These are phyloP conservation scores for Heliamphora ciliata DNA, from an alignment of 179 eudicot species.

Conservation along the genomic window DNA sequence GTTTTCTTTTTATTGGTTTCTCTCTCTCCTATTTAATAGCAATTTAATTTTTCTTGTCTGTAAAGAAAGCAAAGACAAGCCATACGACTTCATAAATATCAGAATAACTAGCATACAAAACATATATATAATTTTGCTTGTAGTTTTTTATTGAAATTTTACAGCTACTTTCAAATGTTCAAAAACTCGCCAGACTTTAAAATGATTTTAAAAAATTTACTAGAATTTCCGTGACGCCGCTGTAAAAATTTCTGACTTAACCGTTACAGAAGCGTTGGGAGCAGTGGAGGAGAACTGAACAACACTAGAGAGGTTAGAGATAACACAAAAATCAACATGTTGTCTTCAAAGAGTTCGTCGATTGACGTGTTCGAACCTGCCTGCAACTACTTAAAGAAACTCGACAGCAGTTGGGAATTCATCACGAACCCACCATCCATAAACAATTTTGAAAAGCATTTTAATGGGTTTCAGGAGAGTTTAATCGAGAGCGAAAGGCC, in stretches of 20 bases:
- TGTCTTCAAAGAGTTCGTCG: constrained; percentile 10
- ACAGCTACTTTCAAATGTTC: too few species aligned
- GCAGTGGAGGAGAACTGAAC: constrained; percentile 16
- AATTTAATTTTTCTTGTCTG: too few species aligned
- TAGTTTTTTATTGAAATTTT: too few species aligned
- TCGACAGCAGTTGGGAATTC: constrained; percentile 29
- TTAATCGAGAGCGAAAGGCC: constrained; percentile 18
- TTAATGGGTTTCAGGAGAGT: constrained; percentile 10
- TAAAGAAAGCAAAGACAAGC: too few species aligned
- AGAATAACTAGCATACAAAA: too few species aligned
- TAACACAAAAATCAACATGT: constrained; percentile 2
- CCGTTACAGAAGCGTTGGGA: constrained; percentile 20
- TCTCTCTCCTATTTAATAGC: too few species aligned
- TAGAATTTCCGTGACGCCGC: neutral
- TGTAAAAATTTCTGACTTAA: neutral
- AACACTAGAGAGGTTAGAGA: constrained; percentile 13
- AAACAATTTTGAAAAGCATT: constrained; percentile 21
- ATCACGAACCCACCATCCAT: constrained; percentile 14
- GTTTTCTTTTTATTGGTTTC: too few species aligned
- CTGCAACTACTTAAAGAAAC: constrained; percentile 25
- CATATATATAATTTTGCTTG: too few species aligned
- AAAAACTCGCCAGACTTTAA: too few species aligned
- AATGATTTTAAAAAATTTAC: too few species aligned
- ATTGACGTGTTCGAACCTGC: constrained; percentile 21
- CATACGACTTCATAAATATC: too few species aligned